Evolutionary conservation across 495 filamentous ascomycete genomes (phyloP).

Genomic region (Hypoxylon perforatum): DNA sequence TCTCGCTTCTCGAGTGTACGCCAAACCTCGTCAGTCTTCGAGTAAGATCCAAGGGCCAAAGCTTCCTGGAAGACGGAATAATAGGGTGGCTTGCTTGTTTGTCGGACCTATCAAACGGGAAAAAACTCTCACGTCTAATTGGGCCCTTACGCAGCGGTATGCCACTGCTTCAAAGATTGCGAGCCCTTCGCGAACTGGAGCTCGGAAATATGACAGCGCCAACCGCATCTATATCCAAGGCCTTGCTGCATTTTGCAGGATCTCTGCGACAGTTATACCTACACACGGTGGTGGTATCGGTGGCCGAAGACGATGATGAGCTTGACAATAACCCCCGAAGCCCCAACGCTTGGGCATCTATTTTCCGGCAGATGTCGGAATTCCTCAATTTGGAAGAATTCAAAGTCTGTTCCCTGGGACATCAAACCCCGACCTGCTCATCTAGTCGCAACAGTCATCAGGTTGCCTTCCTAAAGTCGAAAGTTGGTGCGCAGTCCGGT

Average conservation of each 20-base stretch:
- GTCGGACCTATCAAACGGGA: conserved; percentile 17
- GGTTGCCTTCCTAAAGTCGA: conserved; percentile 37
- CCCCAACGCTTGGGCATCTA: conserved; percentile 39
- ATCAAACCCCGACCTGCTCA: conserved; percentile 32
- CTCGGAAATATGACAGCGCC: conserved; percentile 35
- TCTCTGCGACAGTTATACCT: conserved; percentile 32
- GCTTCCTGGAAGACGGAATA: conserved; percentile 32
- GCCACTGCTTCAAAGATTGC: conserved; percentile 13
- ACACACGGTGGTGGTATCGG: conserved; percentile 22
- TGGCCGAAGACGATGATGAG: conserved; percentile 29
- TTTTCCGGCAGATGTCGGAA: conserved; percentile 30
- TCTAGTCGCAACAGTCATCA: conserved; percentile 27
- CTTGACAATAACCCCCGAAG: conserved; percentile 32
- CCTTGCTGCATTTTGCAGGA: conserved; percentile 17
- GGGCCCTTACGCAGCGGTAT: not conserved
- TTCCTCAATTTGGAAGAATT: conserved; percentile 26
- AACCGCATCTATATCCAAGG: conserved; percentile 19
- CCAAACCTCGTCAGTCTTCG: conserved; percentile 37
- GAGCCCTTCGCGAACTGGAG: conserved; percentile 21
- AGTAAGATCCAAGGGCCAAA: conserved; percentile 21
- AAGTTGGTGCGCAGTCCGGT: conserved; percentile 28
- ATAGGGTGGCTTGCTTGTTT: conserved; percentile 35
- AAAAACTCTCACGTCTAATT: not conserved
- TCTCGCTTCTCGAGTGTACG: conserved; percentile 35
- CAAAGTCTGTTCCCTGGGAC: conserved; percentile 21